A percentile compares a stretch with the other conserved stretches of the same genome.
phyloP scores from a whole-genome alignment of 257 asterid species.

The Linaria vulgaris region DNA sequence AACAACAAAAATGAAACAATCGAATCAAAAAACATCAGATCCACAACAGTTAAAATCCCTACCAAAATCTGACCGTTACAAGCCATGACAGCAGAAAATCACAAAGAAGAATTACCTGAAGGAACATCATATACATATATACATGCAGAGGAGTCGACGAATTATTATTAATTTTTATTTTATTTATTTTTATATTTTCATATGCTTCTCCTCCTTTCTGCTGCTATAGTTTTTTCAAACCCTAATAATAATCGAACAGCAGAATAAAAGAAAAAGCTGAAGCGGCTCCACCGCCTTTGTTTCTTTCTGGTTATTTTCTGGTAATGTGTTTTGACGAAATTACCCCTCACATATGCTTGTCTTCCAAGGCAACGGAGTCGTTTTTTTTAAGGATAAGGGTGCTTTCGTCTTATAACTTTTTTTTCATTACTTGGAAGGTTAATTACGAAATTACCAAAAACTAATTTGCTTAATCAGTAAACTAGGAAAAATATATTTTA shows the following conservation, averaged over 20 bases:
- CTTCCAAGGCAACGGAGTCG: not conserved
- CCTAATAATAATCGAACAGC: slow-evolving; percentile 22
- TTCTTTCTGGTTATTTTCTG: slow-evolving; percentile 3
- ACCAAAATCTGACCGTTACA: not conserved
- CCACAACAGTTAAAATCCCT: slow-evolving; percentile 17
- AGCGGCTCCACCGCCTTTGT: slow-evolving; percentile 28
- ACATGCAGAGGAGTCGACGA: slow-evolving; percentile 28
- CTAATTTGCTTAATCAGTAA: too few species aligned
- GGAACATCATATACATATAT: slow-evolving; percentile 21
- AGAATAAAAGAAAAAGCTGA: not conserved
- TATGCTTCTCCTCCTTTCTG: slow-evolving; percentile 2
- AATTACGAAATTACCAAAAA: too few species aligned
- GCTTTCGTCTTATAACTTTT: slow-evolving; percentile 7
- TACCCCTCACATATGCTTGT: slow-evolving; percentile 21
- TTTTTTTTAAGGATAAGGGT: slow-evolving; percentile 10
- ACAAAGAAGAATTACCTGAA: slow-evolving; percentile 13
- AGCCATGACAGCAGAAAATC: not conserved
- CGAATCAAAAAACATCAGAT: slow-evolving; percentile 19
- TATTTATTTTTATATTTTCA: not conserved
- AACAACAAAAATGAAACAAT: not conserved
- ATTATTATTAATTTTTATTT: slow-evolving; percentile 22
- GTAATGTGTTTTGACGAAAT: not conserved
- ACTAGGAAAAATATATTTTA: too few species aligned
- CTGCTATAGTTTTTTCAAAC: slow-evolving; percentile 28
- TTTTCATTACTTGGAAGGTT: too few species aligned